A percentile compares a stretch with the other conserved stretches of the same genome.
These are phyloP conservation scores for Metschnikowia borealis DNA, from an alignment of 805 yeast species.

Conservation along the genomic window DNA sequence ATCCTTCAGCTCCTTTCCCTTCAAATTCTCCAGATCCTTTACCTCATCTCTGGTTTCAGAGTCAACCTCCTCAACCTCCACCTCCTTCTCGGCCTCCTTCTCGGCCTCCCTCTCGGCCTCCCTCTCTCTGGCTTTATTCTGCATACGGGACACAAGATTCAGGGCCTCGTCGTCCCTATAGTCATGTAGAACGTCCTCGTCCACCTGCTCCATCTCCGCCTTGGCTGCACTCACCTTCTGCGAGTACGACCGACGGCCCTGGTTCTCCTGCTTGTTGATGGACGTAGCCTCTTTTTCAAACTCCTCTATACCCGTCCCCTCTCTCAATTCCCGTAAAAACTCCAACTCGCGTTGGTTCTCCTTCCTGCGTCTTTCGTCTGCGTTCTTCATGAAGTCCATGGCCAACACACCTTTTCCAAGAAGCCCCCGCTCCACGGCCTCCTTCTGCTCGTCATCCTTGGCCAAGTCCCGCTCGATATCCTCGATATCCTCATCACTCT, in stretches of 20 bases:
- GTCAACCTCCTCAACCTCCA: slow-evolving; percentile 6
- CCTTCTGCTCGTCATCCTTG: slow-evolving; percentile 35
- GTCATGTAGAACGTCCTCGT: slow-evolving; percentile 31
- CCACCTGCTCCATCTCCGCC: slow-evolving; percentile 28
- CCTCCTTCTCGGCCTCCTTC: slow-evolving; percentile 1
- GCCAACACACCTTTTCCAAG: slow-evolving; percentile 87
- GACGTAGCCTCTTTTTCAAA: slow-evolving; percentile 33
- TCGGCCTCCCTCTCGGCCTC: neutral
- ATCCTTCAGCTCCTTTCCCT: neutral
- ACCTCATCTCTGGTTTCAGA: neutral
- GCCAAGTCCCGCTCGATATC: slow-evolving; percentile 41
- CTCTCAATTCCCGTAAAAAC: slow-evolving; percentile 41
- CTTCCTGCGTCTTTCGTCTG: slow-evolving; percentile 64
- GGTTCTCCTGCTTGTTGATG: slow-evolving; percentile 52
- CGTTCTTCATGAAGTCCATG: slow-evolving; percentile 95
- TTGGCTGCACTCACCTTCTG: slow-evolving; percentile 51
- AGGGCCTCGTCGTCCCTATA: slow-evolving; percentile 48
- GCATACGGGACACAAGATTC: slow-evolving; percentile 36
- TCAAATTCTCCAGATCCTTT: neutral
- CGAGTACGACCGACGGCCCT: slow-evolving; percentile 79
- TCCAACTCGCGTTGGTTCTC: slow-evolving; percentile 54
- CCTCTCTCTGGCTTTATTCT: neutral
- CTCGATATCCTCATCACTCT: slow-evolving; percentile 50
- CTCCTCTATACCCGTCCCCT: slow-evolving; percentile 40
- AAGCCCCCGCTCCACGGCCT: slow-evolving; percentile 29